These are phyloP conservation scores for Dryas integrifolia DNA, from an alignment of 331 rosid genomes.

Conservation along the genomic window DNA sequence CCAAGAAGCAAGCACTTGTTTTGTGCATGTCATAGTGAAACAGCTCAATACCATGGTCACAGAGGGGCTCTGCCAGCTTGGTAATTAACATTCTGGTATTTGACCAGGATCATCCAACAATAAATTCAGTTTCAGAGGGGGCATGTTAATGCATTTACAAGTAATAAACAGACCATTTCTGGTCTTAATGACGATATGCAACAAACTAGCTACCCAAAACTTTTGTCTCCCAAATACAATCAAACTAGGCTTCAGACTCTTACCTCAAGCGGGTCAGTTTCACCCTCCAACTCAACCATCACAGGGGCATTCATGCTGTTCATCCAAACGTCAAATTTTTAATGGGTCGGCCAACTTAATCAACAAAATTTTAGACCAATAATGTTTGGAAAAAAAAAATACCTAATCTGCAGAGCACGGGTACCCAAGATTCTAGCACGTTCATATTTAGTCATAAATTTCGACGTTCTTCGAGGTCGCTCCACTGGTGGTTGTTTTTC, in stretches of 20 bases:
- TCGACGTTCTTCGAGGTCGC: slow-evolving; percentile 70
- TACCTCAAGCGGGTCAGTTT: slow-evolving; percentile 96
- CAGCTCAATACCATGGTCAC: background rate
- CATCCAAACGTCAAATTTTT: slow-evolving; percentile 20
- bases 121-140: background rate
- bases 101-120: background rate
- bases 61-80: background rate
- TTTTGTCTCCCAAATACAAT: too few species aligned
- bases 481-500: slow-evolving; percentile 43
- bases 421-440: slow-evolving; percentile 93
- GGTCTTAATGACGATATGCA: too few species aligned
- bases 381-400: background rate
- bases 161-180: background rate
- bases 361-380: background rate
- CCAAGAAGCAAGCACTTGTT: background rate
- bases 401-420: slow-evolving; percentile 92
- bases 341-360: slow-evolving; percentile 10
- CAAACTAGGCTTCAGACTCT: background rate
- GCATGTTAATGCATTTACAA: background rate
- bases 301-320: slow-evolving; percentile 96
- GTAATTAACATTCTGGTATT: background rate
- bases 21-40: background rate
- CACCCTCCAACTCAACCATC: slow-evolving; percentile 96
- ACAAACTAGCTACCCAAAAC: too few species aligned
- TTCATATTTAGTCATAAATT: slow-evolving; percentile 89